Base-by-base conservation (phyloP, 441 rosid genomes). In the Mallotus japonicus region DNA sequence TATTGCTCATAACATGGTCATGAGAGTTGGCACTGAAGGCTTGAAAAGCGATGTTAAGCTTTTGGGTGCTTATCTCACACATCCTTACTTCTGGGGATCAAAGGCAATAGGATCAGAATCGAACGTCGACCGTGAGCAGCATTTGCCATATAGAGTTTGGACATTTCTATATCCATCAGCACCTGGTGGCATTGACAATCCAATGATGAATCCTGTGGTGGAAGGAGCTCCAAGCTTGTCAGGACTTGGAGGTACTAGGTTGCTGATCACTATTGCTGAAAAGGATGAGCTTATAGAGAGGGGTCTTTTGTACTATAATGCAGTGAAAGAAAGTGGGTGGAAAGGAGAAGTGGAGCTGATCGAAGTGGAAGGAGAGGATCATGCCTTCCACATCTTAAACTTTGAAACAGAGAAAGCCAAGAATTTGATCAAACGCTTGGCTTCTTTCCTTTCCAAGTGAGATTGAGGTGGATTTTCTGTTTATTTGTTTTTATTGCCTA, bases 41-140 rank as follows among this genome's bases (percentile, higher is more conserved):
- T 34, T 77, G 65, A 28, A 15, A 1, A 46, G 68, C 1, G 78
- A 73, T 12, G 77, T 72, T 2, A 74, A 59, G 69, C 64, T 78
- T 34, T 24, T 62, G 4, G 81, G 82, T n/a, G 62, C 77, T 15
- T 54, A 65, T 59, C 73, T 78, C 6, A 69, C 73, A 1, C 85
- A 87, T 53, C 86, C 87, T 17, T 85, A 50, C 76, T 82, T 85
- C 34, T 81, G 81, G 76, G 83, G 84, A 0, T 74, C 89, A 0
- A 53, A 72, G 54, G 71, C 82, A 7, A 16, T 76, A 0, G 81
- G 85, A 19, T 65, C 76, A 20, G 87, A 87, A 65, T 2, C 70
- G 0, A 65, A 5, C 5, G 53, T 20, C 8, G 81, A 79, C 4
- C 74, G 56, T 1, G 77, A 72, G 73, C 69, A 69, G 62, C 15